These are phyloP conservation scores for Leishmania major DNA, from an alignment of 208 protist species.

Conservation along the genomic window DNA sequence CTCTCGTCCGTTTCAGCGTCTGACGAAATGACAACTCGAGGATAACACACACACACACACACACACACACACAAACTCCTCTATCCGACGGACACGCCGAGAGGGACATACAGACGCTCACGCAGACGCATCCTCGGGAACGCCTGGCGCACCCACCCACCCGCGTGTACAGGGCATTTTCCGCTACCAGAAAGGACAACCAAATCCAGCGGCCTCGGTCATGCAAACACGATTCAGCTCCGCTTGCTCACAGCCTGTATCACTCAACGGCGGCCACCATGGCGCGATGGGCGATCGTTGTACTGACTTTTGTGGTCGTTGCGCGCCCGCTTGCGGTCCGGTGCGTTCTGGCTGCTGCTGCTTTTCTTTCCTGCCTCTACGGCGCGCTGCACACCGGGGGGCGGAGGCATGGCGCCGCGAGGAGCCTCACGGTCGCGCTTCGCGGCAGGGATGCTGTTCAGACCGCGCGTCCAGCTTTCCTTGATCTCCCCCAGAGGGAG, in stretches of 20 bases:
- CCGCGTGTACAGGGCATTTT: neutral
- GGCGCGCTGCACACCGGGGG: conserved; percentile 26
- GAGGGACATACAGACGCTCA: neutral
- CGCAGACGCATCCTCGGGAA: neutral
- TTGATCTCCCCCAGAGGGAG: conserved; percentile 65
- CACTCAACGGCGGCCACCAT: conserved; percentile 5
- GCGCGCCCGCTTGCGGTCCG: conserved; percentile 20
- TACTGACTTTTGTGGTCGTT: conserved; percentile 14
- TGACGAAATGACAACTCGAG: neutral
- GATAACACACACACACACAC: too few relatives aligned
- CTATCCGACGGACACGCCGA: neutral
- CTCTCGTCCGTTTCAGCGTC: neutral
- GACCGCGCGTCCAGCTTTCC: conserved; percentile 65
- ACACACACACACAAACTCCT: too few relatives aligned
- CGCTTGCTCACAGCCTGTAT: neutral
- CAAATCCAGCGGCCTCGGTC: neutral
- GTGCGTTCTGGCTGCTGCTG: conserved; percentile 15
- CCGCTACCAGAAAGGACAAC: neutral
- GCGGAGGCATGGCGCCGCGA: conserved; percentile 24
- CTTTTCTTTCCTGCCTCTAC: conserved; percentile 20
- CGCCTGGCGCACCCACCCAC: neutral
- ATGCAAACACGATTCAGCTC: neutral
- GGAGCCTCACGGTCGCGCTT: conserved; percentile 44
- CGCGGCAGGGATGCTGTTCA: conserved; percentile 49
- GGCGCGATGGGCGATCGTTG: conserved; percentile 1